Base-by-base conservation (phyloP, 805 yeast genomes). In the Kodamaea lidongshanica region DNA sequence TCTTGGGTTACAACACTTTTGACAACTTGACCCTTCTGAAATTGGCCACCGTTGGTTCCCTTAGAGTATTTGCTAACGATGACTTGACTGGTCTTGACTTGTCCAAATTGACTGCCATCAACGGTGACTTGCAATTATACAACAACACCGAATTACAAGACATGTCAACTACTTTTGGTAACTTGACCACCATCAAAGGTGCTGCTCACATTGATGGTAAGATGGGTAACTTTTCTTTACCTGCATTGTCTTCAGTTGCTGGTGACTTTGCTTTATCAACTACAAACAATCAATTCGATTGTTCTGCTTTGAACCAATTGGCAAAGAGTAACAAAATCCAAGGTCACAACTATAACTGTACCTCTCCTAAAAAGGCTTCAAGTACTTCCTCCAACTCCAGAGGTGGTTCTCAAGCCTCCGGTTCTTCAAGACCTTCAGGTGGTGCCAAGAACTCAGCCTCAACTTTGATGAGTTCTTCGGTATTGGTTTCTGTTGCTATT, bases 311-410 rank as follows among this genome's bases (percentile, higher is more conserved):
- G 48, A 46, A 61, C 41, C 43, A 48, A 38, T 58, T 57, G 46
- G 52, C 53, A 39, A 33, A 44, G 25, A 36, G 33, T 28, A 46
- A 50, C 30, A 54, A 52, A 41, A 61, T 63, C 39, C 54, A 60
- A 47, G 70, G 70, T 33, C 66, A 64, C 54, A 62, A 63, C 58
- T 62, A 47, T 51, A 54, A 50, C 44, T 64, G 70, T 50, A 41
- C 61, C 13, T 46, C 62, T 20, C 63, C 64, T 25, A 33, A 48
- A 26, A 48, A 50, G 27, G 33, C 52, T 11, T 23, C 41, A 12
- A 28, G 44, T 18, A 34, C 51, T 17, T 37, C 46, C 30, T 16
- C 38, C 12, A 24, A 35, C 6, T 30, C 38, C 11, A 27, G 38
- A 10, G 19, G 34, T 20, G 25, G 37, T 11, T 26, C 48, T 10